phyloP scores from a whole-genome alignment of 306 rosid genomes.

The Cucumis cinereus region DNA sequence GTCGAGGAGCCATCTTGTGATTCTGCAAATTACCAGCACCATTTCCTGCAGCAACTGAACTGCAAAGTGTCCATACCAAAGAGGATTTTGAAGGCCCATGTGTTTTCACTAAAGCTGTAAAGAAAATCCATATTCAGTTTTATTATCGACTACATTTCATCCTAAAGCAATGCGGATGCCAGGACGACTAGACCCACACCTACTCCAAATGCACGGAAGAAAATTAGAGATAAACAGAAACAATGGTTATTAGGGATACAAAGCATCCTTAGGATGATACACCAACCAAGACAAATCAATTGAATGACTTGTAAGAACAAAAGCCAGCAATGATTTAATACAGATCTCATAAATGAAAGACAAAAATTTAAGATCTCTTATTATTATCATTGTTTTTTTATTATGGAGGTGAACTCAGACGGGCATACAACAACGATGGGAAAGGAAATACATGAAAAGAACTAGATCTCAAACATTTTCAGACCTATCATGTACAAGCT shows the following conservation, averaged over 20 bases:
- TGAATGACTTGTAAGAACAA: not conserved
- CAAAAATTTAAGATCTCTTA: not conserved
- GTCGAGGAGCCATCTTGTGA: constrained; percentile 51
- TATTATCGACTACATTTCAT: not conserved
- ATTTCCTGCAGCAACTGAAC: constrained; percentile 31
- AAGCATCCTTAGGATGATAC: not conserved
- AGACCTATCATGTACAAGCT: not conserved
- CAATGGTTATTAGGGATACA: not conserved
- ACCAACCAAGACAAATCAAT: not conserved
- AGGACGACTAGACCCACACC: not conserved
- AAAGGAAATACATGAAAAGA: not conserved
- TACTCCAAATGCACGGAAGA: not conserved
- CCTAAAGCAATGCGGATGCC: not conserved
- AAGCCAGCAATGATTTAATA: not conserved
- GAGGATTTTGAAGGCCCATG: constrained; percentile 48
- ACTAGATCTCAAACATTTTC: not conserved
- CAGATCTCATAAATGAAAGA: not conserved
- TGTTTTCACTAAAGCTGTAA: constrained; percentile 38
- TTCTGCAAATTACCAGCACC: constrained; percentile 19
- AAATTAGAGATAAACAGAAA: not conserved
- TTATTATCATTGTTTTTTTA: not conserved
- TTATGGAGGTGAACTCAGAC: not conserved
- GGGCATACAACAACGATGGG: not conserved
- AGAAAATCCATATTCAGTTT: constrained; percentile 10
- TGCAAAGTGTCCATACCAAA: constrained; percentile 70